Evolutionary conservation across 371 early-diverging fungal species (phyloP).

Genomic region (Phascolomyces articulosus): DNA sequence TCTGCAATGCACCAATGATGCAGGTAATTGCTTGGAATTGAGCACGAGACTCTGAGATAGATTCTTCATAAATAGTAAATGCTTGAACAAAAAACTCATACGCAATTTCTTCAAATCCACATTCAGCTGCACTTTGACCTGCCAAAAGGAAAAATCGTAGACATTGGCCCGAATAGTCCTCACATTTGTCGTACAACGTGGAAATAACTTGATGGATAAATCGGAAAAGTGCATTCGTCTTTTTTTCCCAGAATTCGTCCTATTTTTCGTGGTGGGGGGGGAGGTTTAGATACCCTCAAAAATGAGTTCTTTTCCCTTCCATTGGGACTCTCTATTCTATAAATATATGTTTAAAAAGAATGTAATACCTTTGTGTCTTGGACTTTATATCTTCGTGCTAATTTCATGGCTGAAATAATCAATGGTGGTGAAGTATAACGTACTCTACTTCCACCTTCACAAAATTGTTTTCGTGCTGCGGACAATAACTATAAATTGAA

Average conservation of each 20-base stretch:
- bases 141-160: conserved; percentile 81
- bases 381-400: conserved; percentile 64
- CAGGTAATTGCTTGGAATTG: conserved; percentile 86
- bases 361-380: conserved; percentile 48
- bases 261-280: too few species aligned
- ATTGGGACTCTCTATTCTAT: too few species aligned
- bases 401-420: conserved; percentile 70
- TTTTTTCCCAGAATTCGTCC: conserved; percentile 68
- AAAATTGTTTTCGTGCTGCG: conserved; percentile 79
- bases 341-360: too few species aligned
- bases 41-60: conserved; percentile 84
- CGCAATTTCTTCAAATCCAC: conserved; percentile 82
- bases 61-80: conserved; percentile 91
- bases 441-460: conserved; percentile 83
- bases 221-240: conserved; percentile 67
- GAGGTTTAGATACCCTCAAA: not conserved
- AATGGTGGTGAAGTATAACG: conserved; percentile 88
- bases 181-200: conserved; percentile 67
- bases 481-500: conserved; percentile 61
- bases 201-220: conserved; percentile 81
- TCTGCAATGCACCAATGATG: conserved; percentile 81
- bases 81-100: conserved; percentile 96
- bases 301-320: too few species aligned
- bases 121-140: conserved; percentile 82
- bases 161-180: conserved; percentile 66